Evolutionary conservation across 371 early-diverging fungal species (phyloP), one percentile per base, ranked within the genome.

Genomic region (Zychaea mexicana): DNA sequence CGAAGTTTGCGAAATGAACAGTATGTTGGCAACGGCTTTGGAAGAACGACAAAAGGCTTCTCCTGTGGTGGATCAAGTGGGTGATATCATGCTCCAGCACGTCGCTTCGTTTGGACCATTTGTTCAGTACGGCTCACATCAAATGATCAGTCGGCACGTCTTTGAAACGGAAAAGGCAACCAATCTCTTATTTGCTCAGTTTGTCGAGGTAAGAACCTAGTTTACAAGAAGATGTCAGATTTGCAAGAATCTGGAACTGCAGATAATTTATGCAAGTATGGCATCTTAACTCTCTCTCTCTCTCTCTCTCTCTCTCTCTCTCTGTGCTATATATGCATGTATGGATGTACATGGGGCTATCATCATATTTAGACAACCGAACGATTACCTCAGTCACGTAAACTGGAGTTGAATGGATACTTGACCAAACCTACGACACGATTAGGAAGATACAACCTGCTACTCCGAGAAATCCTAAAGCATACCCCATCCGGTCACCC

Each of bases 41-140:
- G 69, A 87, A 42, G 70, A 76, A 28, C 84, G 95, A 24, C 96
- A 96, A 73, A 82, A 88, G 59, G 82, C 87, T 32, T 73, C 76
- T 45, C 79, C 78, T 39, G 77, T 96, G 10, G 90, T 96, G 24
- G 80, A 90, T 57, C 85, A 88, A 61, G 83, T 97, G 27, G 97
- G 96, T 32, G 96, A 96, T 69, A 88, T 96, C 30, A 87, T 97
- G 67, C 62, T 92, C 31, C 77, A 84, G 28, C 86, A 91, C 65
- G 90, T 92, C 4, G 72, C 81, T 38, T 80, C 84, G 30, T 91
- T 96, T 59, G 80, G 90, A 33, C 90, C 91, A 0, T 96, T 94
- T 72, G 90, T 96, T 10, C 83, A 85, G 31, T 97, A 97, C 74
- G 95, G 96, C 36, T 90, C 93, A 3, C 90, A 93, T 69, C 96